These are phyloP conservation scores for Carex myosuroides DNA, from an alignment of 176 grass and related monocot species.

Conservation along the genomic window DNA sequence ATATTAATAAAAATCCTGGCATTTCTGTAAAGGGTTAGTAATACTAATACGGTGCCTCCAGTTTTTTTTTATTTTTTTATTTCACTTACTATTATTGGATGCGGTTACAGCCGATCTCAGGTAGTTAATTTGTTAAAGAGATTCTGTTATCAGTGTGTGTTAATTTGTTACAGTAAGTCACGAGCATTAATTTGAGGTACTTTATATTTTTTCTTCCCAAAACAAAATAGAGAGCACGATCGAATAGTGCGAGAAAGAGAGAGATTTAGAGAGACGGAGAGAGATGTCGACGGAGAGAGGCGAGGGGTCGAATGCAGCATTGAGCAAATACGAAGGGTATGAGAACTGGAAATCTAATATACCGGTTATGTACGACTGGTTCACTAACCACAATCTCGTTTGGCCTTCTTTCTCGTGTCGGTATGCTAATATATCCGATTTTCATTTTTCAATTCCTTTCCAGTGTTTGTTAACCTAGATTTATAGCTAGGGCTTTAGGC, in stretches of 20 bases:
- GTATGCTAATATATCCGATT: constrained; percentile 10
- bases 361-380: constrained; percentile 90
- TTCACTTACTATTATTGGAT: too few relatives aligned
- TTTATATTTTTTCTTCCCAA: neutral
- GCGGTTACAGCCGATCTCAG: too few relatives aligned
- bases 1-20: too few relatives aligned
- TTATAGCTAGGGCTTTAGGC: neutral
- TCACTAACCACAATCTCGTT: constrained; percentile 85
- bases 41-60: too few relatives aligned
- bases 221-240: neutral
- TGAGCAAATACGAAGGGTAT: constrained; percentile 51
- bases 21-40: too few relatives aligned
- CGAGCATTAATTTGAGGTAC: too few relatives aligned
- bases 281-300: constrained; percentile 49
- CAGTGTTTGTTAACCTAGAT: neutral
- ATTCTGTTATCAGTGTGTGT: too few relatives aligned
- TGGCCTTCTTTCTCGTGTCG: constrained; percentile 95
- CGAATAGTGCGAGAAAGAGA: constrained; percentile 19
- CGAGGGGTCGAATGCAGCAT: constrained; percentile 32
- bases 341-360: constrained; percentile 84
- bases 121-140: too few relatives aligned
- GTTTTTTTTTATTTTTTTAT: too few relatives aligned
- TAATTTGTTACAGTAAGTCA: too few relatives aligned
- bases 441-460: neutral
- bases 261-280: neutral